Evolutionary conservation across 306 rosid genomes (phyloP).

Genomic region (Dalbergia cochinchinensis): DNA sequence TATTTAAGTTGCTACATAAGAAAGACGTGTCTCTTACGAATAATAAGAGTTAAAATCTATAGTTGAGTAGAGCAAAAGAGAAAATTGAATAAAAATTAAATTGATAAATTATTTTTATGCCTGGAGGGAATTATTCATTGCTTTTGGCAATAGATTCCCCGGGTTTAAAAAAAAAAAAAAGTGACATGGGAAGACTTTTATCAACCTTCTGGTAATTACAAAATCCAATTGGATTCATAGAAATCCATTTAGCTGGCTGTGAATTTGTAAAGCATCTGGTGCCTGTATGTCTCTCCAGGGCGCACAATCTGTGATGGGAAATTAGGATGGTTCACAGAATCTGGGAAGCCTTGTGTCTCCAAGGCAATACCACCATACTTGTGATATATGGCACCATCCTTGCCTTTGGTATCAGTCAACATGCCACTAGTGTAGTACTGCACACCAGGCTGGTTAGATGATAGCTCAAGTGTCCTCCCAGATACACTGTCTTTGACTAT

Average conservation of each 20-base stretch:
- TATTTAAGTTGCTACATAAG: too few species aligned
- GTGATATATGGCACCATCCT: conserved; percentile 52
- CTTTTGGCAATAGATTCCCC: too few species aligned
- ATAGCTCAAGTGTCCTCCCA: conserved; percentile 75
- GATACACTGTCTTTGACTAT: conserved; percentile 53
- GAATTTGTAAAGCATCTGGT: conserved; percentile 67
- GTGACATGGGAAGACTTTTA: too few species aligned
- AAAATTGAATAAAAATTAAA: too few species aligned
- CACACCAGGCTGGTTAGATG: conserved; percentile 66
- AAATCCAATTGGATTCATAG: too few species aligned
- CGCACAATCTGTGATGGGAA: conserved; percentile 69
- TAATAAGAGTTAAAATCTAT: too few species aligned
- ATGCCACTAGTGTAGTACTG: conserved; percentile 63
- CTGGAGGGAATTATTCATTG: too few species aligned
- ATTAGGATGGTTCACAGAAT: conserved; percentile 58
- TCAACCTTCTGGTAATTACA: too few species aligned
- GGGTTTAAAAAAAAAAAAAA: too few species aligned
- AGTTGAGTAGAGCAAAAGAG: too few species aligned
- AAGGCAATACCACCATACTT: conserved; percentile 55
- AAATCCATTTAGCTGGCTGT: conserved; percentile 41
- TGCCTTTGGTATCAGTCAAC: conserved; percentile 57
- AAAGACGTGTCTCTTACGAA: too few species aligned
- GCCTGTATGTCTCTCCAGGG: conserved; percentile 67
- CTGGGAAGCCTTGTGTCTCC: conserved; percentile 78
- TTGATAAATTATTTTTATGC: too few species aligned